Base-by-base conservation (phyloP, 192 early-diverging fungal species). In the Coemansia sp. region DNA sequence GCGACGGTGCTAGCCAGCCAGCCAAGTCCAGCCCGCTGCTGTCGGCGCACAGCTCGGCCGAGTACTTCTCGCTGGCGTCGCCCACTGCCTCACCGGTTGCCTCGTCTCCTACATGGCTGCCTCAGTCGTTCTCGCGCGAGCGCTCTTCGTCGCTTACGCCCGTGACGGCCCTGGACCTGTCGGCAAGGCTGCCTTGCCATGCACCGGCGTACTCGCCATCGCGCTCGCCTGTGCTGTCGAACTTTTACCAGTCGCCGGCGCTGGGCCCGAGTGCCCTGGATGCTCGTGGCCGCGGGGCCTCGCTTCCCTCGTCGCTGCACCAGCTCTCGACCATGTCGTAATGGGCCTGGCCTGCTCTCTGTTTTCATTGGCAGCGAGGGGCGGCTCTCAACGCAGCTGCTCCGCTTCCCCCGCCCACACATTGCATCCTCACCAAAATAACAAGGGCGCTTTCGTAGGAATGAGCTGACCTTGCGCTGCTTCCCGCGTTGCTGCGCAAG, bases 61-160 rank as follows among this genome's bases (percentile, higher is more conserved):
- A 72, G 58, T 65, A 65, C 54, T 65, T 61, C 46, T 35, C 50
- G 44, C 40, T 61, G 13, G 53, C 58, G 32, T 65, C 62, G 58
- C 55, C 59, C 15, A 27, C 34, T 26, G 25, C 53, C 37, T 64
- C 61, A 22, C 63, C 58, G 5, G 28, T 35, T 27, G 24, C 43
- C 20, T 33, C 47, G 24, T 64, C 61, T 20, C 70, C 58, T 4
- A 32, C 20, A 20, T 73, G 54, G 58, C 28, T 37, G 8, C 46
- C 54, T 39, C 70, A 60, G 55, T 9, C 29, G 7, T 24, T 53
- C 38, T 9, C 34, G 33, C 69, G 69, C 44, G 55, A 65, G 48
- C 70, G 70, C 28, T 66, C 70, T 45, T 50, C 63, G 40, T 73
- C 70, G 58, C 53, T 73, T 30, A 73, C 58, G 41, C 70, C 70